Evolutionary conservation across 106 monocot genomes (phyloP), one percentile per base, ranked within the genome.

Genomic region (Cymbidium sinense): DNA sequence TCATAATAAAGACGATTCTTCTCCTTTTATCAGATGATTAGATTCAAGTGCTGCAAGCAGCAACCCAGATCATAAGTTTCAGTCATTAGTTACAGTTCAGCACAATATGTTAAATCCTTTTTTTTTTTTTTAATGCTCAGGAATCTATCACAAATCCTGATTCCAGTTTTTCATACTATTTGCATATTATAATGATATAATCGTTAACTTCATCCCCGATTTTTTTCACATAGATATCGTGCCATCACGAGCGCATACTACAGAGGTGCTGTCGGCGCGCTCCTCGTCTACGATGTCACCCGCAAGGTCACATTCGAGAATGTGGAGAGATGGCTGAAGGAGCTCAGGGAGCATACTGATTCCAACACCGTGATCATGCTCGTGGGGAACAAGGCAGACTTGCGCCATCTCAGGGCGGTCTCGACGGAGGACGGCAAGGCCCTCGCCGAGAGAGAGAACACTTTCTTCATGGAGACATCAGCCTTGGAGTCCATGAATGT

Each of bases 171-270:
- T 15, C 47, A 47, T 47, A 13, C 47, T 47, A 47, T 47, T 13
- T 47, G 2, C 13, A 47, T 47, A 47, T 15, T 47, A 47, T 1
- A n/a, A n/a, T n/a, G n/a, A n/a, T n/a, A n/a, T n/a, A 47, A 15
- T 15, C 11, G 11, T 47, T 13, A 47, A 47, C 11, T 47, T 47
- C 13, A 13, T 15, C 47, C 11, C 47, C 47, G 2, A 2, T 47
- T 43, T 15, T 47, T 47, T 13, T 47, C 47, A 47, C 11, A 47
- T 47, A 47, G 47, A 67, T 78, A 73, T 29, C 78, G 78, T 50
- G 78, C 78, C n/a, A 78, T 78, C 44, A 78, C 78, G 34, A 78
- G 78, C 34, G 78, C 78, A 50, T 78, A 78, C 50, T 78, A 78
- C 70, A 43, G 78, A 44, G 78, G 78, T 62, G 78, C 78, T 13